A percentile compares a stretch with the other conserved stretches of the same genome.
Evolutionary conservation across 1,139 yeast genomes (phyloP).

Genomic region (Magnusiomyces ingens): DNA sequence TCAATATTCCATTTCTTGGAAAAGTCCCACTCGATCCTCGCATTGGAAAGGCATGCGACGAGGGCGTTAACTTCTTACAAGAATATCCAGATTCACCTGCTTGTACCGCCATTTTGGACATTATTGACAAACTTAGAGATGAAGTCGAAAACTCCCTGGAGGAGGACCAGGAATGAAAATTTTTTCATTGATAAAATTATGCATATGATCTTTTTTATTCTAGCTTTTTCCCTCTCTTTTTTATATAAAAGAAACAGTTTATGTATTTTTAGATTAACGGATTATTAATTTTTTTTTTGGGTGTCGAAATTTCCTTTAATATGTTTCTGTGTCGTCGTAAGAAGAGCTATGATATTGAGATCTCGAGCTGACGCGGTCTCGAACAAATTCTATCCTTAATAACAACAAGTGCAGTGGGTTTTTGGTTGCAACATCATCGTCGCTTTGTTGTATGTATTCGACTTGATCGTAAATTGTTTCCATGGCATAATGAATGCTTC

Average conservation of each 20-base stretch:
- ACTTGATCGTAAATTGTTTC: neutral
- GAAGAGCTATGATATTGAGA: too few species aligned
- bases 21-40: conserved; percentile 94
- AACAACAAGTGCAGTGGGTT: conserved; percentile 8
- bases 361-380: neutral
- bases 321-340: neutral
- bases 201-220: neutral
- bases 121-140: conserved; percentile 49
- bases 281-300: neutral
- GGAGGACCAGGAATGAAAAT: neutral
- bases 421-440: conserved; percentile 4
- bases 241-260: neutral
- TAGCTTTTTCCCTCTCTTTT: neutral
- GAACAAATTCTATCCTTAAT: conserved; percentile 10
- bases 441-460: conserved; percentile 4
- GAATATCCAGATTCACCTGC: conserved; percentile 90
- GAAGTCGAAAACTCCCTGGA: conserved; percentile 10
- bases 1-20: conserved; percentile 73
- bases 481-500: neutral
- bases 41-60: conserved; percentile 82
- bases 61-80: conserved; percentile 77
- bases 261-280: neutral
- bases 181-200: neutral
- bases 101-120: conserved; percentile 74
- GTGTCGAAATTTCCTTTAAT: neutral